Conservation (phyloP, 1,139 yeast species). For the Saccharomyces hybrid region DNA sequence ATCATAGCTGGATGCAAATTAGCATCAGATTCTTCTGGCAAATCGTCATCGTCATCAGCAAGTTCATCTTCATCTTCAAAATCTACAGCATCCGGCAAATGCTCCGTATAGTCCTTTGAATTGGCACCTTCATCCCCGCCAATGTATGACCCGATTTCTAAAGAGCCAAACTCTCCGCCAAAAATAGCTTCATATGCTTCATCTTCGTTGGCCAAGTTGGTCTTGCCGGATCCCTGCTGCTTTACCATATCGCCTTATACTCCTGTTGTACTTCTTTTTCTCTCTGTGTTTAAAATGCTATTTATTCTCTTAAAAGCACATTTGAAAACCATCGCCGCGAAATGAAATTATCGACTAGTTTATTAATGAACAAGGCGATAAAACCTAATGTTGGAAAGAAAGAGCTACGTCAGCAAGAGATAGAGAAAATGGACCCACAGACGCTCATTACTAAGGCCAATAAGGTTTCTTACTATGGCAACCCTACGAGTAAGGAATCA, state of each 20-base stretch:
- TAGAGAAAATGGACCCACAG: slow-evolving; percentile 9
- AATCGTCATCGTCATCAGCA: slow-evolving; percentile 53
- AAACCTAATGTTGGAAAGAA: not conserved
- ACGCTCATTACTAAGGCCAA: slow-evolving; percentile 24
- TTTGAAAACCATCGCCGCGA: not conserved
- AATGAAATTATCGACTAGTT: not conserved
- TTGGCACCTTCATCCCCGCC: slow-evolving; percentile 25
- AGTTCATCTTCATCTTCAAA: slow-evolving; percentile 92
- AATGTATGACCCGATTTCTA: slow-evolving; percentile 32
- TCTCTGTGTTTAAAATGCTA: not conserved
- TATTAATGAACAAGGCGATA: not conserved
- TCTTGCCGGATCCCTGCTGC: slow-evolving; percentile 1
- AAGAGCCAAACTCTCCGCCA: slow-evolving; percentile 33
- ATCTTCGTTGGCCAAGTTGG: slow-evolving; percentile 30
- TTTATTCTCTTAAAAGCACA: not conserved
- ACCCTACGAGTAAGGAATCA: slow-evolving; percentile 9
- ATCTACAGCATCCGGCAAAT: slow-evolving; percentile 91
- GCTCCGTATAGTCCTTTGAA: slow-evolving; percentile 36
- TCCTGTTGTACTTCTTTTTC: not conserved
- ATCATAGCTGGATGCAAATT: slow-evolving; percentile 26
- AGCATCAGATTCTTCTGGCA: slow-evolving; percentile 40
- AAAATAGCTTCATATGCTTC: slow-evolving; percentile 35
- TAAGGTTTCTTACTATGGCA: slow-evolving; percentile 13
- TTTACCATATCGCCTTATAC: not conserved
- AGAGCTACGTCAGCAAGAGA: not conserved